phyloP scores from a whole-genome alignment of 75 land plant genomes.

The Gnetum montanum region DNA sequence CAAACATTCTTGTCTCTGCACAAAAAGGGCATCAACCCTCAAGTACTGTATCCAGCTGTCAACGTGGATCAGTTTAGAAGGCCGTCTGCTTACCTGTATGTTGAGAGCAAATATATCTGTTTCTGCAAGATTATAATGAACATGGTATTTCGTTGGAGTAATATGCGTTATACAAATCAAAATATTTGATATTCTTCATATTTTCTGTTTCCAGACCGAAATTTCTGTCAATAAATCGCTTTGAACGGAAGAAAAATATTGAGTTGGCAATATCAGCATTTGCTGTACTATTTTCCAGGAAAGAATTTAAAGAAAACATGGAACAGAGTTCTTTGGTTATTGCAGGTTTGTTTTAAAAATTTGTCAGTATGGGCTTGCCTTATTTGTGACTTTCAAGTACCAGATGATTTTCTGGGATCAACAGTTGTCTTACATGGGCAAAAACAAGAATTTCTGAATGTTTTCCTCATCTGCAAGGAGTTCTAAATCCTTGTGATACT shows the following conservation, averaged over 20 bases:
- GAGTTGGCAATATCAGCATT: constrained; percentile 84
- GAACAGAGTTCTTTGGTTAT: constrained; percentile 27
- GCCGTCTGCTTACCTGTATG: constrained; percentile 35
- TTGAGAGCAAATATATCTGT: background rate
- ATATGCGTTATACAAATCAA: too few species aligned
- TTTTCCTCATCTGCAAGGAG: too few species aligned
- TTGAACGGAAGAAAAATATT: constrained; percentile 96
- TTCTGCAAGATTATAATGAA: constrained; percentile 11
- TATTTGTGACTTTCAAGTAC: background rate
- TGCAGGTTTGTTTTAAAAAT: constrained; percentile 28
- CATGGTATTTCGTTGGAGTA: constrained; percentile 10
- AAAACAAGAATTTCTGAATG: too few species aligned
- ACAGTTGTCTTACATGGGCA: too few species aligned
- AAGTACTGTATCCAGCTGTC: constrained; percentile 95
- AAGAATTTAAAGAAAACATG: constrained; percentile 5
- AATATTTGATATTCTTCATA: background rate
- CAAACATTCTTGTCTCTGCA: constrained; percentile 66
- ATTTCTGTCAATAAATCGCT: constrained; percentile 93
- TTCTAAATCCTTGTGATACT: too few species aligned
- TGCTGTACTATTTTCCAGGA: constrained; percentile 33
- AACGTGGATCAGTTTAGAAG: constrained; percentile 73
- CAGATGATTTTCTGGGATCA: too few species aligned
- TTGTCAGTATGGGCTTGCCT: background rate
- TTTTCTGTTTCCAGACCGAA: constrained; percentile 41
- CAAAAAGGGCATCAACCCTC: constrained; percentile 54